phyloP scores from a whole-genome alignment of 164 flowering plant genomes.

The Aristolochia fimbriata region DNA sequence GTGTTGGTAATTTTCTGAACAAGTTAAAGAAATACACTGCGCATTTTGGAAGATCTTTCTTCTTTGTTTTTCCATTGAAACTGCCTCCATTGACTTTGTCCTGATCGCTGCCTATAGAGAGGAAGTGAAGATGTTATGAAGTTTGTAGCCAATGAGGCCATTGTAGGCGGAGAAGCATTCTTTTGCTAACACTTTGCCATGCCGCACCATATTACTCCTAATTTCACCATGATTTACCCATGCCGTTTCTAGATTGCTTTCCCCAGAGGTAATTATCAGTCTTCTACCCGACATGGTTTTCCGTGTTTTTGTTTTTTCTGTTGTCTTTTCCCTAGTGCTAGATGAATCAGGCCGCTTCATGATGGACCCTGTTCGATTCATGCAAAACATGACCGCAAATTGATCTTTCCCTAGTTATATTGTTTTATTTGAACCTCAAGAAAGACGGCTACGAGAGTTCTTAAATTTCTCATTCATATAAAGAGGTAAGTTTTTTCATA shows the following conservation, averaged over 20 bases:
- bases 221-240: slow-evolving; percentile 58
- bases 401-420: slow-evolving; percentile 80
- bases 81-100: slow-evolving; percentile 11
- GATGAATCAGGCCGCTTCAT: slow-evolving; percentile 82
- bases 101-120: slow-evolving; percentile 31
- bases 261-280: slow-evolving; percentile 50
- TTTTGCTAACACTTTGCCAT: slow-evolving; percentile 86
- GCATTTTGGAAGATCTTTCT: neutral
- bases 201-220: slow-evolving; percentile 86
- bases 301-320: neutral
- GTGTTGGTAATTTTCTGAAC: neutral
- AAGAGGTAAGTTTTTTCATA: slow-evolving; percentile 32
- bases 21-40: neutral
- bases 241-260: slow-evolving; percentile 88
- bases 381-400: slow-evolving; percentile 31
- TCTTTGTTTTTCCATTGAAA: neutral
- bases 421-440: slow-evolving; percentile 70
- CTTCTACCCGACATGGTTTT: neutral
- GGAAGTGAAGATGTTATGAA: slow-evolving; percentile 93
- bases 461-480: slow-evolving; percentile 42
- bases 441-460: slow-evolving; percentile 39
- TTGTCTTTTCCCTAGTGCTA: slow-evolving; percentile 1
- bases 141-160: slow-evolving; percentile 57
- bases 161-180: slow-evolving; percentile 35
- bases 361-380: slow-evolving; percentile 64